Percentiles rank a stretch among this genome's conserved stretches.
Conservation (phyloP, 2,329 filamentous ascomycete genomes). For the Fusarium miscanthi region DNA sequence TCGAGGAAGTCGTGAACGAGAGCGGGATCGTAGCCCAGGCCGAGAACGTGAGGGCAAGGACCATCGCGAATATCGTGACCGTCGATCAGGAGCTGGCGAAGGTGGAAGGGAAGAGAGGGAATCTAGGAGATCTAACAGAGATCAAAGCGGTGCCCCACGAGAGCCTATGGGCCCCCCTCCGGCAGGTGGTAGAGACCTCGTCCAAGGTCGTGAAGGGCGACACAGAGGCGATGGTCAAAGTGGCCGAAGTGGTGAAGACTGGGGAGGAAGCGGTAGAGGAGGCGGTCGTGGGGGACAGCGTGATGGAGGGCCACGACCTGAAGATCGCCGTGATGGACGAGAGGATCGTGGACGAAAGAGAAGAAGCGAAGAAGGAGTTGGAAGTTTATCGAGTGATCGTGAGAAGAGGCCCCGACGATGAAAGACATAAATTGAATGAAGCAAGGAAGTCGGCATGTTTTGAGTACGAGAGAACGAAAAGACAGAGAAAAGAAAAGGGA, state of each 20-base stretch:
- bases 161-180: constrained; percentile 49
- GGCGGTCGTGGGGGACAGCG: constrained; percentile 51
- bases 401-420: constrained; percentile 67
- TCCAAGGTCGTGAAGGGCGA: constrained; percentile 49
- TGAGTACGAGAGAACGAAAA: constrained; percentile 28
- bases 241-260: constrained; percentile 49
- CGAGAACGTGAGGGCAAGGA: constrained; percentile 61
- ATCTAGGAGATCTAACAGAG: constrained; percentile 46
- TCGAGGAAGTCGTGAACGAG: constrained; percentile 63
- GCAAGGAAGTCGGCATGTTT: constrained; percentile 27
- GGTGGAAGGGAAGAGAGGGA: constrained; percentile 51
- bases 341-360: constrained; percentile 54
- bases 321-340: constrained; percentile 49
- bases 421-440: constrained; percentile 36
- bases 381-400: constrained; percentile 54
- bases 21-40: constrained; percentile 60
- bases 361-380: constrained; percentile 61
- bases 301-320: constrained; percentile 45
- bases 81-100: constrained; percentile 52
- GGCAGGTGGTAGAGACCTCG: constrained; percentile 46
- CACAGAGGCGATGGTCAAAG: constrained; percentile 46
- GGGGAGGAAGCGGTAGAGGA: constrained; percentile 48
- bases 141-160: constrained; percentile 41
- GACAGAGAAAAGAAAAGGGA: neutral
- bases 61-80: constrained; percentile 58